Conservation (phyloP, 2,329 filamentous ascomycete species). For the Fusarium buxicola region DNA sequence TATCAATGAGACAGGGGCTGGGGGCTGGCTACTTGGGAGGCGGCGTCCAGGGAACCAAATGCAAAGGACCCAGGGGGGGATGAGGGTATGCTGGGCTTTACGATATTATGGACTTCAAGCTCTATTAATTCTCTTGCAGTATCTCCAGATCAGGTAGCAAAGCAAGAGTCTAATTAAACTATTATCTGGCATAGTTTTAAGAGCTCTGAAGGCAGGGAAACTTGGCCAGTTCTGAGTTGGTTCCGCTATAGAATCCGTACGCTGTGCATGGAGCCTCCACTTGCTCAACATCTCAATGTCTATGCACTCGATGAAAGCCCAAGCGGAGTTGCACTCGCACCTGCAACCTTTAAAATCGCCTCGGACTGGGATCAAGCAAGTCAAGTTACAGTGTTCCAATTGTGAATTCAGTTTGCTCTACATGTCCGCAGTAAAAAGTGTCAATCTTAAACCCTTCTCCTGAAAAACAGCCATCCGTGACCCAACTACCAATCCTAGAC, state of each 20-base stretch:
- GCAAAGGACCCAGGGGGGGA: background rate
- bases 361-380: background rate
- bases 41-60: conserved; percentile 13
- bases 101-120: conserved; percentile 20
- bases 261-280: too few species aligned
- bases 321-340: background rate
- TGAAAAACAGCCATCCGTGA: conserved; percentile 22
- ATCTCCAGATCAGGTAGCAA: background rate
- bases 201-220: background rate
- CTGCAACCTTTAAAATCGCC: background rate
- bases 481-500: conserved; percentile 33
- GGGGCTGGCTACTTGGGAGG: background rate
- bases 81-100: conserved; percentile 1
- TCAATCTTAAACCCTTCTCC: conserved; percentile 23
- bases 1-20: background rate
- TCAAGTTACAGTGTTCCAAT: conserved; percentile 6
- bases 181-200: too few species aligned
- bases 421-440: conserved; percentile 7
- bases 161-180: background rate
- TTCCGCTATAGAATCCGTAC: too few species aligned
- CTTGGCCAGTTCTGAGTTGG: too few species aligned
- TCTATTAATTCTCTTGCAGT: conserved; percentile 5
- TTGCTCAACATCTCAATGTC: background rate
- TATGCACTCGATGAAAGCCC: background rate
- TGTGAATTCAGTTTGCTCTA: conserved; percentile 7